Base-by-base conservation (phyloP, 345 rosid genomes). In the Sonneratia alba region DNA sequence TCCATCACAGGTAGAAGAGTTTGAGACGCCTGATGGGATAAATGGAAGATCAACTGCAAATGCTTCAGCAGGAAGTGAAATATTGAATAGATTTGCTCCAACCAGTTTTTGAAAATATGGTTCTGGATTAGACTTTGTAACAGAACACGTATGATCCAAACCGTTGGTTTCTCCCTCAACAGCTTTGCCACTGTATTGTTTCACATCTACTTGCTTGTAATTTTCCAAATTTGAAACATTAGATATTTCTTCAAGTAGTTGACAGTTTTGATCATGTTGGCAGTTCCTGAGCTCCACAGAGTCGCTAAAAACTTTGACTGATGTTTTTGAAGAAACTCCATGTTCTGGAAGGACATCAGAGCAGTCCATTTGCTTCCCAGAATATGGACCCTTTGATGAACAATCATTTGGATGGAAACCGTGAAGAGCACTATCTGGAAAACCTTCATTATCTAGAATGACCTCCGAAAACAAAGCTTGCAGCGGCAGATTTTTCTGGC, bases 401-500 rank as follows among this genome's bases (percentile, higher is more conserved):
- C 69, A 69, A 68, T 76, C 70, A 69, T 81, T 75, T 75, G 83
- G 16, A 3, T 55, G 22, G 59, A 4, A 73, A 74, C 63, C 81
- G 47, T 71, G 79, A 74, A 76, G 72, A 74, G 79, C 82, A 75
- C 77, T 83, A 72, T 79, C 83, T 73, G 79, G 79, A 73, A 79
- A 77, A 73, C 74, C 72, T 65, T 77, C 72, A 72, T 78, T 57
- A 74, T 72, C 79, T 67, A 82, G 80, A 70, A 74, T 70, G 73
- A 72, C 85, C 74, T 83, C 83, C 1, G 73, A 82, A 56, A 72
- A 80, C 72, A 82, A 79, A 73, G 73, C 57, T 71, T 85, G 81
- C 49, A 81, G 24, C 67, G 81, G 81, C 53, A 85, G 59, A 73
- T 77, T 84, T 74, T 81, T 81, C 96, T 89, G 92, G 73, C 74